Conservation (phyloP, 2,329 filamentous ascomycete species). For the Apiospora saccharicola region DNA sequence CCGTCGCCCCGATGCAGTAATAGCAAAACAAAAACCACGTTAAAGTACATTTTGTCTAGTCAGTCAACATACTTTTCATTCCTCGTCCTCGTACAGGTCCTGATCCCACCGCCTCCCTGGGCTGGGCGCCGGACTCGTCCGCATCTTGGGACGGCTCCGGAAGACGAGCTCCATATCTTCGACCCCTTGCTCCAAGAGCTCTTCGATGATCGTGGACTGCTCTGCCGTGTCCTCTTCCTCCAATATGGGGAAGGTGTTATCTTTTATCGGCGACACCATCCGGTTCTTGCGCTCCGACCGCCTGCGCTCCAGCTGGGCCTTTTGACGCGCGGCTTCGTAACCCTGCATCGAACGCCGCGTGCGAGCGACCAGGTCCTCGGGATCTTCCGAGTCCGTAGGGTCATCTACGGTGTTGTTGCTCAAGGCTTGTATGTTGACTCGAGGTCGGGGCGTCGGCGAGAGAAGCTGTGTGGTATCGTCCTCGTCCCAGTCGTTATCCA, state of each 20-base stretch:
- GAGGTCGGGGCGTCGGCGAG: slow-evolving; percentile 6
- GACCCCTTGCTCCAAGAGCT: slow-evolving; percentile 67
- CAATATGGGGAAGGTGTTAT: slow-evolving; percentile 55
- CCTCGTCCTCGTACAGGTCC: background rate
- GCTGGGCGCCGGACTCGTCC: slow-evolving; percentile 72
- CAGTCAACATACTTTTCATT: background rate
- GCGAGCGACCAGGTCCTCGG: slow-evolving; percentile 62
- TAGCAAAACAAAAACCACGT: background rate
- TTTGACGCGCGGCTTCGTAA: slow-evolving; percentile 67
- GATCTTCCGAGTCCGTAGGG: slow-evolving; percentile 33
- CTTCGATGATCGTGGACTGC: slow-evolving; percentile 52
- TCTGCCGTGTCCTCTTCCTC: slow-evolving; percentile 51
- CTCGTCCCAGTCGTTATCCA: slow-evolving; percentile 41
- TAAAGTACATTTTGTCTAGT: background rate
- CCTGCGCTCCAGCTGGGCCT: slow-evolving; percentile 64
- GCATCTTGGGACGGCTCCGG: slow-evolving; percentile 81
- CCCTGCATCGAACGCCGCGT: slow-evolving; percentile 69
- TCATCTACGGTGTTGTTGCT: slow-evolving; percentile 32
- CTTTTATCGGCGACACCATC: slow-evolving; percentile 47
- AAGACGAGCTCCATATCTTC: slow-evolving; percentile 87
- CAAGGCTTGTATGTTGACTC: slow-evolving; percentile 3
- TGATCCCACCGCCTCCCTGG: slow-evolving; percentile 46
- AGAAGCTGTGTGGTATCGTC: slow-evolving; percentile 25
- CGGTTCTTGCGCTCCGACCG: slow-evolving; percentile 58
- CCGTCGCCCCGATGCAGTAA: background rate